Evolutionary conservation across 2,329 filamentous ascomycete genomes (phyloP), one percentile per base, ranked within the genome.

Genomic region (Monilinia aucupariae): DNA sequence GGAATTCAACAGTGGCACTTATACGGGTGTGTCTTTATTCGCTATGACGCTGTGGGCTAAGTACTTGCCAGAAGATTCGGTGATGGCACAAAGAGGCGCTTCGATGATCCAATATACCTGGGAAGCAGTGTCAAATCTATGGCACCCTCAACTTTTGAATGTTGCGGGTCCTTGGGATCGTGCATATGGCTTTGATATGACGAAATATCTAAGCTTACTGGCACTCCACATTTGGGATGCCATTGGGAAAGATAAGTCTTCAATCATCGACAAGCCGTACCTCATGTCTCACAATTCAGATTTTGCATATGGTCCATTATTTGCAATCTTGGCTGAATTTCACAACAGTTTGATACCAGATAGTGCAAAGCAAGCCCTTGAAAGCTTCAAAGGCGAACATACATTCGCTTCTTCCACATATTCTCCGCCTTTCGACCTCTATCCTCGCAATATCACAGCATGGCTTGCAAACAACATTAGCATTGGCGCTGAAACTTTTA

Each of bases 131-230:
- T 76, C 77, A 0, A 67, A 79, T 52, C 76, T 87, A 1, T 87
- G 83, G 76, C 82, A 86, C 60, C 80, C 84, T 0, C 77, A 79
- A 2, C 72, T 87, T 74, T 81, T 78, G 66, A 87, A 87, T 65
- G 78, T 86, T 54, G 84, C 84, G 2, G 85, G 85, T 0, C 85
- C 85, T 0, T 87, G 85, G 85, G 85, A 87, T 71, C 79, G 85
- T 0, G 76, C 80, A 0, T 87, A 87, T 65, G 84, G 84, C 0
- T 86, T 81, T 63, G 84, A 87, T 64, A 85, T 87, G 84, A 85
- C 84, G 61, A 75, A 78, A 8, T 87, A 87, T 67, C 71, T 86
- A 4, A 81, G 81, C 59, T 77, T 87, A 55, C 79, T 86, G 71
- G 80, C 80, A 0, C 71, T 83, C 17, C 83, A 83, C 73, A 78